phyloP scores from a whole-genome alignment of 2,329 filamentous ascomycete genomes.

The Clonostachys byssicola region DNA sequence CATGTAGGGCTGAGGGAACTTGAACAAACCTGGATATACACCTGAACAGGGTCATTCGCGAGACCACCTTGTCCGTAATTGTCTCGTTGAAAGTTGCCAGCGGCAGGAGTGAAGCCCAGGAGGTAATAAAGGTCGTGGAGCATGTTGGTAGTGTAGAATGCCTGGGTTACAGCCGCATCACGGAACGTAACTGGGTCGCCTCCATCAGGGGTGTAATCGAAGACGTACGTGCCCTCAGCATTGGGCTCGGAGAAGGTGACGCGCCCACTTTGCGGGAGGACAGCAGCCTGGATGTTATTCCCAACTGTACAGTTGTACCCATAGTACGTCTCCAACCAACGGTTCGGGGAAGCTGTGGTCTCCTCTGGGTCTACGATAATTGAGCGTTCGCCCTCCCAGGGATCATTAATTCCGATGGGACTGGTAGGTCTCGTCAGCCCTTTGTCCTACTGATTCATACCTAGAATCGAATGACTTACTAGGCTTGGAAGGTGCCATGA shows the following conservation, averaged over 20 bases:
- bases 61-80: slow-evolving; percentile 42
- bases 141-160: slow-evolving; percentile 51
- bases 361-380: slow-evolving; percentile 40
- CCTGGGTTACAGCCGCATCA: slow-evolving; percentile 46
- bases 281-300: neutral
- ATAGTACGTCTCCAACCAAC: neutral
- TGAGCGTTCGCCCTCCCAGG: neutral
- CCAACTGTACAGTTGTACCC: neutral
- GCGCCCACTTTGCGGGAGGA: slow-evolving; percentile 4
- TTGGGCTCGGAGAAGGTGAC: slow-evolving; percentile 38
- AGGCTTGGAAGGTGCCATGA: slow-evolving; percentile 42
- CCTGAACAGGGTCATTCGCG: slow-evolving; percentile 41
- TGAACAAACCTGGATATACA: slow-evolving; percentile 33
- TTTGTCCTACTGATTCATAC: slow-evolving; percentile 5
- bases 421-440: neutral
- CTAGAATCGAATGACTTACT: slow-evolving; percentile 32
- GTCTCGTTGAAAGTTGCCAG: slow-evolving; percentile 50
- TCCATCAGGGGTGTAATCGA: slow-evolving; percentile 28
- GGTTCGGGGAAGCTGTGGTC: neutral
- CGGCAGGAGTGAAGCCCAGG: slow-evolving; percentile 49
- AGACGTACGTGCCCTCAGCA: slow-evolving; percentile 18
- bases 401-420: neutral
- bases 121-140: slow-evolving; percentile 50
- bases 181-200: slow-evolving; percentile 29
- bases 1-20: too few relatives aligned